phyloP scores from a whole-genome alignment of 495 filamentous ascomycete species.

The Evernia prunastri region DNA sequence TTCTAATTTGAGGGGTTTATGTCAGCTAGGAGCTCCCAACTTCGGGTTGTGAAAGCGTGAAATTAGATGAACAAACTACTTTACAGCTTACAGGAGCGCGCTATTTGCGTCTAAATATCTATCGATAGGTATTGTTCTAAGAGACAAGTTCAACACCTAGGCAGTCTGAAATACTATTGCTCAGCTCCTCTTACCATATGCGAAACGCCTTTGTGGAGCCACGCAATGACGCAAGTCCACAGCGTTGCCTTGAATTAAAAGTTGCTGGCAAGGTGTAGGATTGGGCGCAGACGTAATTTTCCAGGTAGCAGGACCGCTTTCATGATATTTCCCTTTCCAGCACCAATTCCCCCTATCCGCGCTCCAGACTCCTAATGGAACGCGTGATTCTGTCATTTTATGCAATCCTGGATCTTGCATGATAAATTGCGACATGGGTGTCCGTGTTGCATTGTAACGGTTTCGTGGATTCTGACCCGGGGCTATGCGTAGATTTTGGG shows the following conservation, averaged over 20 bases:
- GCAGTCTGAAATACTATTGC: not conserved
- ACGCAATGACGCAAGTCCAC: not conserved
- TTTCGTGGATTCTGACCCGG: not conserved
- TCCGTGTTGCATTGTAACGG: not conserved
- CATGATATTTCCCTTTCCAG: not conserved
- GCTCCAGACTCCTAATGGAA: not conserved
- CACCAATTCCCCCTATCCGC: not conserved
- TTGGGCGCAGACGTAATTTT: constrained; percentile 24
- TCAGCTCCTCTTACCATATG: not conserved
- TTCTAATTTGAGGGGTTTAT: constrained; percentile 14
- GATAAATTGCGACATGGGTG: not conserved
- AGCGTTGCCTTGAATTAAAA: not conserved
- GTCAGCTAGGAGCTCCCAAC: constrained; percentile 18
- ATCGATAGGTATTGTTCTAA: constrained; percentile 2
- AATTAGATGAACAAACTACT: constrained; percentile 9
- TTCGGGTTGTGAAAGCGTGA: constrained; percentile 7
- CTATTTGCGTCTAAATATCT: constrained; percentile 18
- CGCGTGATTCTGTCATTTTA: not conserved
- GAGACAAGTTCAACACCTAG: not conserved
- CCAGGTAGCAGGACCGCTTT: not conserved
- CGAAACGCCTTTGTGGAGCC: not conserved
- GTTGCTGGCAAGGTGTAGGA: constrained; percentile 1
- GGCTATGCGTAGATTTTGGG: not conserved
- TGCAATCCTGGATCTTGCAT: not conserved
- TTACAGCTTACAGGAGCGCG: constrained; percentile 17